Conservation (phyloP, 2,329 filamentous ascomycete genomes). For the Monilinia laxa region DNA sequence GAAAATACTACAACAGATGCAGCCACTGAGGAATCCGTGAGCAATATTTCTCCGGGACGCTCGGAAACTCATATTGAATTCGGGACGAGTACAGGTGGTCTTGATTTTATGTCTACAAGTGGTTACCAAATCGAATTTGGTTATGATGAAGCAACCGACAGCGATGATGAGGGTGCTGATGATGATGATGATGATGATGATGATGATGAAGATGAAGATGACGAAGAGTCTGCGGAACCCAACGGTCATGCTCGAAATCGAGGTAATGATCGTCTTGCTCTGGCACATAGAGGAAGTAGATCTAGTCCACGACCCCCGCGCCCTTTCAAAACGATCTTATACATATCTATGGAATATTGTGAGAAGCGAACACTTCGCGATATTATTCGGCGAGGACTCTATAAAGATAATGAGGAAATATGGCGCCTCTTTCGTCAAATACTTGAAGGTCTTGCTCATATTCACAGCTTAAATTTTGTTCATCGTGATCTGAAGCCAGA, state of each 20-base stretch:
- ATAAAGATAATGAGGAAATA: constrained; percentile 71
- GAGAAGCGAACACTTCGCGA: constrained; percentile 85
- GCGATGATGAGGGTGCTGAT: constrained; percentile 48
- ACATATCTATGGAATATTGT: constrained; percentile 99
- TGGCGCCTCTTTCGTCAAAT: constrained; percentile 93
- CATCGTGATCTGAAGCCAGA: constrained; percentile 96
- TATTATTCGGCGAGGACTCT: constrained; percentile 74
- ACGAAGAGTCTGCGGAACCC: constrained; percentile 45
- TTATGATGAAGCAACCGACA: constrained; percentile 50
- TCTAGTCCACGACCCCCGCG: constrained; percentile 46
- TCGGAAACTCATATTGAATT: constrained; percentile 36
- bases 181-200: constrained; percentile 18
- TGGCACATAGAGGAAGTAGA: constrained; percentile 35
- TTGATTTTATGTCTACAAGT: constrained; percentile 92
- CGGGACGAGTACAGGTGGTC: constrained; percentile 65
- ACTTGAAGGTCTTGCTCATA: constrained; percentile 83
- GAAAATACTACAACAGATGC: constrained; percentile 52
- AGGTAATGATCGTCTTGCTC: constrained; percentile 26
- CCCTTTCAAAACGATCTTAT: constrained; percentile 71
- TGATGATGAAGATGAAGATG: constrained; percentile 38
- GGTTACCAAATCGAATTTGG: constrained; percentile 77
- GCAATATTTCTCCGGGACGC: constrained; percentile 34
- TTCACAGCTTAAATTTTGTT: constrained; percentile 87
- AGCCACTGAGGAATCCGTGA: constrained; percentile 34
- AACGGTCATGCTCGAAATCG: constrained; percentile 39